These are phyloP conservation scores for Ogataea trehalophila DNA, from an alignment of 805 yeast species.

Conservation along the genomic window DNA sequence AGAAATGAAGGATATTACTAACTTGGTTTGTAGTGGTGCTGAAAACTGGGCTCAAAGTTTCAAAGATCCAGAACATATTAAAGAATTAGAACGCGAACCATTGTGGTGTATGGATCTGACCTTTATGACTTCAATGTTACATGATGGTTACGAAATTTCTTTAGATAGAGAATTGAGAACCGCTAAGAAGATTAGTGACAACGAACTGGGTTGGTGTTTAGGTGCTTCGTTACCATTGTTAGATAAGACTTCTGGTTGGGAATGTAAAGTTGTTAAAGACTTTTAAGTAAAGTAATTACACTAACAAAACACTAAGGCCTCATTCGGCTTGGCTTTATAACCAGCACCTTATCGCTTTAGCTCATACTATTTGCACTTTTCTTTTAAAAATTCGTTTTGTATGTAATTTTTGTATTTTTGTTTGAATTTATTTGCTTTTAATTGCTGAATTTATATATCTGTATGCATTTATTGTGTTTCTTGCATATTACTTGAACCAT, in stretches of 20 bases:
- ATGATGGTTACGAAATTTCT: slow-evolving; percentile 96
- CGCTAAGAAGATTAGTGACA: slow-evolving; percentile 81
- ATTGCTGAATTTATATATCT: no score
- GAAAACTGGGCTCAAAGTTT: slow-evolving; percentile 65
- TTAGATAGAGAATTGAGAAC: slow-evolving; percentile 84
- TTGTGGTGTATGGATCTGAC: slow-evolving; percentile 92
- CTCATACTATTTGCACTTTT: no score
- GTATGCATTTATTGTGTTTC: no score
- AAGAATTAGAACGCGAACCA: slow-evolving; percentile 70
- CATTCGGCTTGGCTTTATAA: not conserved
- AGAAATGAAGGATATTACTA: slow-evolving; percentile 79
- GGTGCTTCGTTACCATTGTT: slow-evolving; percentile 95
- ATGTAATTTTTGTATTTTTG: no score
- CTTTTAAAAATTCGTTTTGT: no score
- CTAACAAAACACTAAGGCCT: not conserved
- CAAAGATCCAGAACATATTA: slow-evolving; percentile 61
- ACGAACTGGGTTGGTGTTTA: slow-evolving; percentile 97
- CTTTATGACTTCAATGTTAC: slow-evolving; percentile 84
- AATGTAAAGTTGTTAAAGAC: slow-evolving; percentile 44
- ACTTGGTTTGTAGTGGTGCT: slow-evolving; percentile 81
- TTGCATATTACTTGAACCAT: no score
- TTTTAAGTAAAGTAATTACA: slow-evolving; percentile 1
- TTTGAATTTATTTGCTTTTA: no score
- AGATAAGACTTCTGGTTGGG: slow-evolving; percentile 65
- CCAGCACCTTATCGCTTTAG: not conserved